These are phyloP conservation scores for Phytophthora tentaculata DNA, from an alignment of 352 stramenopile species.

Conservation along the genomic window DNA sequence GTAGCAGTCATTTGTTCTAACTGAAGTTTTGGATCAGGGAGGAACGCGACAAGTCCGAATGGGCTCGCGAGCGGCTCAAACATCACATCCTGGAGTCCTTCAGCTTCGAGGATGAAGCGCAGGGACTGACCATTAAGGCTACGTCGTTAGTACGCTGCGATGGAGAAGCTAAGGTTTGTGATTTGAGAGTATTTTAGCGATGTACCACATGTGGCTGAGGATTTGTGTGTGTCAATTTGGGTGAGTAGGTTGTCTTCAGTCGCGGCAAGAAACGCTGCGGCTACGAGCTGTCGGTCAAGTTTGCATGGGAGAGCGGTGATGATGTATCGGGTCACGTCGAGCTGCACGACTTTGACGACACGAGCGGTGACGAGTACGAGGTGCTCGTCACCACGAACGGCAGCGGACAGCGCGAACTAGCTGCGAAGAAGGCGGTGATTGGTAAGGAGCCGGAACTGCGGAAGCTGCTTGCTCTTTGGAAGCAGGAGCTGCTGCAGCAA, in stretches of 20 bases:
- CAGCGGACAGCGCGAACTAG: slow-evolving; percentile 50
- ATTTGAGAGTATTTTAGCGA: neutral
- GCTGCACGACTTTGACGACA: slow-evolving; percentile 89
- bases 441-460: slow-evolving; percentile 69
- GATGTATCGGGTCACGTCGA: slow-evolving; percentile 73
- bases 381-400: slow-evolving; percentile 61
- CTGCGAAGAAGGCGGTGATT: slow-evolving; percentile 66
- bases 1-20: neutral
- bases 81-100: slow-evolving; percentile 72
- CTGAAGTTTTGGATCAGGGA: slow-evolving; percentile 51
- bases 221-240: slow-evolving; percentile 7
- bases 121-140: slow-evolving; percentile 61
- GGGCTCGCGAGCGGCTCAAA: slow-evolving; percentile 77
- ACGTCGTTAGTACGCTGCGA: slow-evolving; percentile 74
- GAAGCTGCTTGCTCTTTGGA: slow-evolving; percentile 74
- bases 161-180: slow-evolving; percentile 78
- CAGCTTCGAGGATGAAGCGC: slow-evolving; percentile 52
- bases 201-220: slow-evolving; percentile 1
- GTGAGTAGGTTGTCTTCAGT: slow-evolving; percentile 69
- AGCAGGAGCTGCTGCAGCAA: slow-evolving; percentile 80
- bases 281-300: slow-evolving; percentile 86
- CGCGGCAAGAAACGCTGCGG: slow-evolving; percentile 87
- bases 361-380: slow-evolving; percentile 81
- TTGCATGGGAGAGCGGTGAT: slow-evolving; percentile 62
- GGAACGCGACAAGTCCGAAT: slow-evolving; percentile 83